Base-by-base conservation (phyloP, 1,284 basidiomycete species). In the Hortiboletus rubellus region DNA sequence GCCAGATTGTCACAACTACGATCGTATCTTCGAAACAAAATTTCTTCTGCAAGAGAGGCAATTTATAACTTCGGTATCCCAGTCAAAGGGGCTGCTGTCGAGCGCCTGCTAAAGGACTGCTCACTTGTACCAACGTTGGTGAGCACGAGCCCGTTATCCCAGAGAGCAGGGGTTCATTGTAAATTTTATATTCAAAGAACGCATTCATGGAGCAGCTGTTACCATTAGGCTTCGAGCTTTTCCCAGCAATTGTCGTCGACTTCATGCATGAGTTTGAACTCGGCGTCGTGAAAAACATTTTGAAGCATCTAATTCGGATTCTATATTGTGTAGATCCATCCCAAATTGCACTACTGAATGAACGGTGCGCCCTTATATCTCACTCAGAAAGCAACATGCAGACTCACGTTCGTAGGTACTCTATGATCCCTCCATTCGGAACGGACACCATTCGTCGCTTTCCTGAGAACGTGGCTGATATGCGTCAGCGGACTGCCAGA, bases 1-100 rank as follows among this genome's bases (percentile, higher is more conserved):
- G 43, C 46, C 8, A 37, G 42, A n/a, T 65, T 30, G 22, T 47
- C 27, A 40, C 58, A 15, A 53, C 71, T 30, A 27, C 43, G 38
- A 18, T 36, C 18, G 6, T 54, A 62, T 69, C 50, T 50, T 55
- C 51, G 10, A 43, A 41, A 24, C 36, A 53, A 12, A 59, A 66
- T 63, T 22, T 0, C 5, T 10, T 14, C 27, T 38, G 43, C 51
- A 6, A 55, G 65, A 3, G 15, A 60, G 1, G 52, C 55, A 17
- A 70, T 73, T 5, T 72, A 70, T 43, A 27, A 60, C 5, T n/a
- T 54, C 14, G 66, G 63, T 1, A 31, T 44, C 12, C 50, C 48
- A 6, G 54, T 72, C 14, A 61, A 63, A 30, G 58, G 51, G 1
- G 11, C 14, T 7, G 17, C n/a, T 3, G 48, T 63, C 5, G 51